phyloP scores from a whole-genome alignment of 2,329 filamentous ascomycete species.

The Claviceps sp. region DNA sequence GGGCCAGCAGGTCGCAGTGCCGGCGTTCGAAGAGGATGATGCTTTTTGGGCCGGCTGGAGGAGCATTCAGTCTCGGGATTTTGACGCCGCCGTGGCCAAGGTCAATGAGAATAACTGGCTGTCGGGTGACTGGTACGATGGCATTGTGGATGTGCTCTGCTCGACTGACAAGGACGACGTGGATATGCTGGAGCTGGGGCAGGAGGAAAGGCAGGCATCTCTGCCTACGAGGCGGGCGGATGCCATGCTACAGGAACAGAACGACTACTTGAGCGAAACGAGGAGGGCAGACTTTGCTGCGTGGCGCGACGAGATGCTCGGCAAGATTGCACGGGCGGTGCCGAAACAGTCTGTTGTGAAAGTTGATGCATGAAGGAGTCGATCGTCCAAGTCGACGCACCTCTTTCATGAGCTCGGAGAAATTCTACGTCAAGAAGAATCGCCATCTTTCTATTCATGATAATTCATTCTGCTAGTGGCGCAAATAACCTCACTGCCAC shows the following conservation, averaged over 20 bases:
- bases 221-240: conserved; percentile 36
- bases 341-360: conserved; percentile 20
- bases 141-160: conserved; percentile 40
- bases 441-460: background rate
- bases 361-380: conserved; percentile 15
- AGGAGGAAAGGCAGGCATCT: conserved; percentile 16
- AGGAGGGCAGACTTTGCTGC: conserved; percentile 44
- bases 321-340: conserved; percentile 35
- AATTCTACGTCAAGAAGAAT: background rate
- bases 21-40: conserved; percentile 30
- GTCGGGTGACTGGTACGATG: conserved; percentile 48
- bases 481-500: background rate
- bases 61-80: conserved; percentile 34
- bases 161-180: conserved; percentile 20
- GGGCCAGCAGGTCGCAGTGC: conserved; percentile 26
- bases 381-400: background rate
- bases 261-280: conserved; percentile 56
- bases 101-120: conserved; percentile 46
- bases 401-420: background rate
- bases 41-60: conserved; percentile 39
- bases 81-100: conserved; percentile 48
- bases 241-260: conserved; percentile 64
- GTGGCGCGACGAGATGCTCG: conserved; percentile 52
- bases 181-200: conserved; percentile 21
- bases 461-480: background rate